Base-by-base conservation (phyloP, 2,329 filamentous ascomycete genomes). In the Talaromyces sp. region DNA sequence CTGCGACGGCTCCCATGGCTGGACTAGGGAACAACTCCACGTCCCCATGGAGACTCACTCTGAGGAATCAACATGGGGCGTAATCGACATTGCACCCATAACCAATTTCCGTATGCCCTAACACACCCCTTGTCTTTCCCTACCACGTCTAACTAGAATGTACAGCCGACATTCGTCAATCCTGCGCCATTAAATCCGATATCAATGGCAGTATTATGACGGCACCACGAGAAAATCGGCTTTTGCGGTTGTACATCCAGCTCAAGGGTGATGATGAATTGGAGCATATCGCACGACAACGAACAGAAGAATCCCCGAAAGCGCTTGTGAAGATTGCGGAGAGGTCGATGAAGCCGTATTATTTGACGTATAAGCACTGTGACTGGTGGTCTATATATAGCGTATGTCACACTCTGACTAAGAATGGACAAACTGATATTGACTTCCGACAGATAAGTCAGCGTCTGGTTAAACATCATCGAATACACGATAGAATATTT, bases 1-100 rank as follows among this genome's bases (percentile, higher is more conserved):
- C 0, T 88, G 86, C 56, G 89, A 91, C 68, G 89, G 89, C 0
- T 88, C 89, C 0, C 87, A 88, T 70, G 87, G 84, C 65, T 90
- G 88, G 86, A 86, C 85, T 0, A 79, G 89, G 40, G 80, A 82
- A 63, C 80, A 86, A 61, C 76, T 91, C 7, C 84, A 85, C 0
- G 83, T 86, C 36, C 78, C 83, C 34, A 78, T 88, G 54, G 79
- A 85, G 53, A 86, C 86, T 3, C 84, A 87, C 59, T 82, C 81
- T 22, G 78, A 77, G 1, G 77, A 81, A 64, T 64, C 62, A 75
- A 77, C 58, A 72, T 79, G 19, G 81, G 80, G 72, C 2, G 81
- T 83, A 2, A 71, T 82, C 65, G 84, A 86, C 65, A 79, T 85
- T 22, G 75, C 84, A 6, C 82, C 83, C 2, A 80, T 84, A 31